phyloP scores from a whole-genome alignment of 805 yeast species.

The Candida chilensis region DNA sequence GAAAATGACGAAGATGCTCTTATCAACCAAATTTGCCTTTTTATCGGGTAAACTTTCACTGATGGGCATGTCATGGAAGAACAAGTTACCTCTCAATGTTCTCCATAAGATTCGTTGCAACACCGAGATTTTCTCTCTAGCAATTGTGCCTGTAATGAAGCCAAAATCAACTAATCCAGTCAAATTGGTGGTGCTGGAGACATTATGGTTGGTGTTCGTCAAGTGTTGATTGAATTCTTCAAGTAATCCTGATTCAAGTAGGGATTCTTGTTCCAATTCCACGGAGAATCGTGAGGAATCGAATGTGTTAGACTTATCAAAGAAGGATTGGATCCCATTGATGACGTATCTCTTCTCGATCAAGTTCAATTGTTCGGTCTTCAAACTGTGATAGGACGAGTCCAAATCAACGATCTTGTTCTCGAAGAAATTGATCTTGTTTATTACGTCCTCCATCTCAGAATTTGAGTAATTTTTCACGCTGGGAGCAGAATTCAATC shows the following conservation, averaged over 20 bases:
- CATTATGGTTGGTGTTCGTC: too few species aligned
- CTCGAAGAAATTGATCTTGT: background rate
- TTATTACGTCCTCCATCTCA: background rate
- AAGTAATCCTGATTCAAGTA: too few species aligned
- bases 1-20: slow-evolving; percentile 26
- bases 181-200: too few species aligned
- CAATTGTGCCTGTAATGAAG: slow-evolving; percentile 24
- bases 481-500: too few species aligned
- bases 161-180: slow-evolving; percentile 10
- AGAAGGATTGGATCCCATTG: background rate
- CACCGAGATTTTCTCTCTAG: slow-evolving; percentile 21
- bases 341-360: background rate
- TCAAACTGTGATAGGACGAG: background rate
- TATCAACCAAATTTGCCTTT: slow-evolving; percentile 12
- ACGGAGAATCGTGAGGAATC: too few species aligned
- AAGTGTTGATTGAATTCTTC: too few species aligned
- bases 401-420: background rate
- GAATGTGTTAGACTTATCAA: too few species aligned
- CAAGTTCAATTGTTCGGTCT: background rate
- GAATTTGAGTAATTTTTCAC: too few species aligned
- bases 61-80: slow-evolving; percentile 27
- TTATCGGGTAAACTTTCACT: slow-evolving; percentile 9
- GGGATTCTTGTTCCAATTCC: too few species aligned
- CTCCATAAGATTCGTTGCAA: slow-evolving; percentile 32
- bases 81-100: slow-evolving; percentile 30